These are phyloP conservation scores for Copromyces sp. DNA, from an alignment of 495 filamentous ascomycete genomes.

Conservation along the genomic window DNA sequence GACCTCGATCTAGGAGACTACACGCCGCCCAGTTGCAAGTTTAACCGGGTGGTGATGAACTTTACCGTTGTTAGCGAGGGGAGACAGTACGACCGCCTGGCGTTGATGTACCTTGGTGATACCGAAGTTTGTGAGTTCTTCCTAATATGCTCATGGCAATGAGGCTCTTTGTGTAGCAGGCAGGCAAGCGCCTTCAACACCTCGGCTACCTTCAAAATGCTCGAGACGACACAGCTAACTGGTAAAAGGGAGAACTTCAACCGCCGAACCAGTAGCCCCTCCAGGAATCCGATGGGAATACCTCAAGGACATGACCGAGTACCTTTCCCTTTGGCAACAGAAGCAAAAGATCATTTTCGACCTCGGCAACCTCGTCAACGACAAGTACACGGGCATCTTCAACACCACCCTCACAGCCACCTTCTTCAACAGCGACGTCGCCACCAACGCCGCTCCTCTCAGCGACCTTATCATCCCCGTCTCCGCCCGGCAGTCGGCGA, in stretches of 20 bases:
- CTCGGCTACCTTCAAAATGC: too few species aligned
- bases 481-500: constrained; percentile 46
- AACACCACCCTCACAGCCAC: constrained; percentile 73
- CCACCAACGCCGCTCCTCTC: constrained; percentile 31
- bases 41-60: constrained; percentile 74
- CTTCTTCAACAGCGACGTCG: constrained; percentile 48
- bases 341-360: constrained; percentile 76
- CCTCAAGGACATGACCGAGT: constrained; percentile 74
- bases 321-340: constrained; percentile 53
- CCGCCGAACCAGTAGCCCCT: constrained; percentile 62
- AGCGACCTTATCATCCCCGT: constrained; percentile 68
- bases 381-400: constrained; percentile 69
- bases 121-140: constrained; percentile 56
- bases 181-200: too few species aligned
- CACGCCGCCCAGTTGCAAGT: constrained; percentile 56
- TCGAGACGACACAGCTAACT: background rate
- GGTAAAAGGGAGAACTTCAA: constrained; percentile 56
- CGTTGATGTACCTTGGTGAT: constrained; percentile 70
- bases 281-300: constrained; percentile 66
- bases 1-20: constrained; percentile 43
- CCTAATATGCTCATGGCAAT: background rate
- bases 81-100: constrained; percentile 71
- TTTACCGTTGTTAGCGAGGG: constrained; percentile 68
- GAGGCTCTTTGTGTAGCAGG: background rate
- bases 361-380: constrained; percentile 65